Conservation (phyloP, 257 asterid genomes). For the Petunia secreta region DNA sequence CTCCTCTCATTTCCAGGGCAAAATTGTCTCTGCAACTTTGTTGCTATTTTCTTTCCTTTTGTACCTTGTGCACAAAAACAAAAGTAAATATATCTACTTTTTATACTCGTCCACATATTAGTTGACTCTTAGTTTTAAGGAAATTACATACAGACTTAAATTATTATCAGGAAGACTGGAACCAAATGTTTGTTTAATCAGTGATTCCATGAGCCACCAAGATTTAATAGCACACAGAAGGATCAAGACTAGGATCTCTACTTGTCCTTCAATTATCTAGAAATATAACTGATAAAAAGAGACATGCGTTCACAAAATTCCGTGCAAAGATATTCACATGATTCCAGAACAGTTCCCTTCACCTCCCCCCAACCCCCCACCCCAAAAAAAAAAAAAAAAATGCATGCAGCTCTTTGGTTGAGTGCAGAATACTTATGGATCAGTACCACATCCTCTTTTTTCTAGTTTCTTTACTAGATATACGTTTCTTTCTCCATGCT, state of each 20-base stretch:
- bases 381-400: not conserved
- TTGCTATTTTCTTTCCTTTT: not conserved
- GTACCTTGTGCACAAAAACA: not conserved
- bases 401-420: not conserved
- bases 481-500: not conserved
- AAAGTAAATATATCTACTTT: not conserved
- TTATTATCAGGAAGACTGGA: not conserved
- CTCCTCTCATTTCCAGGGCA: not conserved
- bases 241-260: not conserved
- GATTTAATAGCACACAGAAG: not conserved
- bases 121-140: not conserved
- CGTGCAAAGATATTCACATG: not conserved
- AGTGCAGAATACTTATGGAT: conserved; percentile 15
- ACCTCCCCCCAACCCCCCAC: not conserved
- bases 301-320: not conserved
- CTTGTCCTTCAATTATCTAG: not conserved
- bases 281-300: not conserved
- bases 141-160: not conserved
- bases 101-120: not conserved
- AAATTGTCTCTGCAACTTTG: not conserved
- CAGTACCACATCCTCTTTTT: not conserved
- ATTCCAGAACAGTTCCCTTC: not conserved
- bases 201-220: not conserved
- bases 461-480: not conserved
- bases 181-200: not conserved